Percentiles rank a stretch among this genome's conserved stretches.
Evolutionary conservation across 306 rosid species (phyloP).

Genomic region (Medicago lupulina): DNA sequence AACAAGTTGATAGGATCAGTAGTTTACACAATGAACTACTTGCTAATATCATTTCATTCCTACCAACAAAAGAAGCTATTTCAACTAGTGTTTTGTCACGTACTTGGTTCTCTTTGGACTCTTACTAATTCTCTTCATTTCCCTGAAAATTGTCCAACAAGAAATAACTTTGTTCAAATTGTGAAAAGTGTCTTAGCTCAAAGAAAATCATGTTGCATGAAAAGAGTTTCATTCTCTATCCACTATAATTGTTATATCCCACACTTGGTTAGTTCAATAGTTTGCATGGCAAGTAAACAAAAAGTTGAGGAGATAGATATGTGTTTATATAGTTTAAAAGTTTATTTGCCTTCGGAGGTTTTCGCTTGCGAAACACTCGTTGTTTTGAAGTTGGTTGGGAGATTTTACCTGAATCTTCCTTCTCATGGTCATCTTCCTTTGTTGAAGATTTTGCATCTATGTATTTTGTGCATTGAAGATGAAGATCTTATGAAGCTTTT

Average conservation of each 20-base stretch:
- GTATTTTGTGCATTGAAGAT: not conserved
- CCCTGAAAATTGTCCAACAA: not conserved
- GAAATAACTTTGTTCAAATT: not conserved
- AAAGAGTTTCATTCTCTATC: not conserved
- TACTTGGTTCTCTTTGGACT: conserved; percentile 11
- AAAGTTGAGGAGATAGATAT: not conserved
- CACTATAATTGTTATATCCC: too few relatives aligned
- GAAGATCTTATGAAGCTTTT: not conserved
- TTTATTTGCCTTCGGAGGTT: not conserved
- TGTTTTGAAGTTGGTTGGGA: not conserved
- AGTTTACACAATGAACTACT: not conserved
- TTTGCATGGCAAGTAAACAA: not conserved
- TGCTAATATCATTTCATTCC: not conserved
- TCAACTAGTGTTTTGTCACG: conserved; percentile 18
- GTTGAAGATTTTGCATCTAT: not conserved
- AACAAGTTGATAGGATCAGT: conserved; percentile 18
- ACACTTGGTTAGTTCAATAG: not conserved
- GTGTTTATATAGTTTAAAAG: too few relatives aligned
- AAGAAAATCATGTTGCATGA: not conserved
- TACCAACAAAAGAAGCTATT: not conserved
- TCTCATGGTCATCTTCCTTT: conserved; percentile 4
- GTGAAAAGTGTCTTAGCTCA: not conserved
- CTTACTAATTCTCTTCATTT: not conserved
- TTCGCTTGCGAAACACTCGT: conserved; percentile 4
- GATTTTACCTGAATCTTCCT: not conserved